A percentile compares a stretch with the other conserved stretches of the same genome.
Evolutionary conservation across 352 stramenopile species (phyloP).

Genomic region (Paralagenidium karlingii): DNA sequence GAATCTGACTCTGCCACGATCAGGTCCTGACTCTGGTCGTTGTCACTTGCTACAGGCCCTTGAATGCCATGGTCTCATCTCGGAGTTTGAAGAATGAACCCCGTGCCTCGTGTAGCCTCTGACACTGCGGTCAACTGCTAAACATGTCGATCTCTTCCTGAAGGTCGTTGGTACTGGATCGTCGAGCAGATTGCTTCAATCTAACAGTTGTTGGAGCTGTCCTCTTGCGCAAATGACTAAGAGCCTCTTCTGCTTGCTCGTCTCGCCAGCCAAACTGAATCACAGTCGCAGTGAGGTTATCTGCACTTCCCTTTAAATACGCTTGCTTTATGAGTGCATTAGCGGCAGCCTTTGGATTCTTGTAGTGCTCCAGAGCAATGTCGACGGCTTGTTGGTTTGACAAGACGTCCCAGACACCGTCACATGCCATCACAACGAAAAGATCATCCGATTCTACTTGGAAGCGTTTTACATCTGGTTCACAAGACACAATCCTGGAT

Average conservation of each 20-base stretch:
- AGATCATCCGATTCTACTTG: conserved; percentile 22
- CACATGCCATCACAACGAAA: conserved; percentile 44
- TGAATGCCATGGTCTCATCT: too few species aligned
- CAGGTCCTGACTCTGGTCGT: too few species aligned
- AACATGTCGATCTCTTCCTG: conserved; percentile 48
- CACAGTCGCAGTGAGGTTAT: conserved; percentile 45
- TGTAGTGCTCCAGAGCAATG: conserved; percentile 23
- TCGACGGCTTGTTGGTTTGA: conserved; percentile 40
- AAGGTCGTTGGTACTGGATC: background rate
- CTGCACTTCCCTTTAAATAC: conserved; percentile 31
- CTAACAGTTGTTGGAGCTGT: too few species aligned
- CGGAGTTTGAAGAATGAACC: too few species aligned
- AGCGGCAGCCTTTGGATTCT: conserved; percentile 24
- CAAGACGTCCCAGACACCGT: conserved; percentile 51
- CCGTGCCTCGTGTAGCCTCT: background rate
- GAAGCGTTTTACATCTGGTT: conserved; percentile 26
- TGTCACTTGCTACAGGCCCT: too few species aligned
- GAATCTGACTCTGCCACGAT: too few species aligned
- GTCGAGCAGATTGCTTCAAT: too few species aligned
- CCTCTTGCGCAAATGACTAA: too few species aligned
- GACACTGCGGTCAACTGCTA: conserved; percentile 11
- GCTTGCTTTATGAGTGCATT: conserved; percentile 39
- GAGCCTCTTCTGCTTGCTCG: background rate
- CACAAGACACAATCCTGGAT: conserved; percentile 27
- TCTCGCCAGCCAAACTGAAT: conserved; percentile 6